Evolutionary conservation across 306 rosid genomes (phyloP), one percentile per base, ranked within the genome.

Genomic region (Acacia acuminata): DNA sequence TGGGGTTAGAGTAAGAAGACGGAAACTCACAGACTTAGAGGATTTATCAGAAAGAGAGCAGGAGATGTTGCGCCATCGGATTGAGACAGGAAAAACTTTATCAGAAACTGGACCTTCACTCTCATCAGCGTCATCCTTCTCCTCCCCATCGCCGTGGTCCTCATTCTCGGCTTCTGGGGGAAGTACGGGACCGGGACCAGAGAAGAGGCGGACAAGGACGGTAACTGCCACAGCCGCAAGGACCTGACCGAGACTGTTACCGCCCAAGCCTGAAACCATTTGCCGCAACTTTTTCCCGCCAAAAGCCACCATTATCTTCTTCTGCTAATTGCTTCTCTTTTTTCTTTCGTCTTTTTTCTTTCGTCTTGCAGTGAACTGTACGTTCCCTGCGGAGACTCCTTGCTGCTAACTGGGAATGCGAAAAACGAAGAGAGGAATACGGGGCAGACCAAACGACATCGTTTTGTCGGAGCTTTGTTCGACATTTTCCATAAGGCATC

Each of bases 141-240:
- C 88, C 3, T 69, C 85, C 30, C 47, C 43, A 36, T 72, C 87
- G 19, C 76, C 85, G 44, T 40, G 14, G 42, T 84, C 93, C 17
- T 67, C 84, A 38, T 71, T 17, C 13, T 91, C 89, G 66, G 76
- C 13, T 2, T 92, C 96, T 85, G 91, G 90, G 56, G n/a, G 77
- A 73, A 90, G 73, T 13, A 85, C 94, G 3, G 99, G 99, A 72
- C 97, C 97, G 8, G 96, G 97, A 38, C 91, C 91, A 34, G 98
- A 87, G 88, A 96, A 87, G 77, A 92, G 80, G 34, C 99, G 99
- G 85, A 96, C 56, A 8, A 96, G 87, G 55, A 96, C 43, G 13
- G 96, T 92, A 0, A 87, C 87, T 14, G 98, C 93, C 36, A 96
- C 87, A 47, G 98, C 97, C 27, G 89, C 82, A 19, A 91, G 87